Evolutionary conservation across 768 basidiomycete genomes (phyloP), one percentile per base, ranked within the genome.

Genomic region (Asterophora lycoperdoides): DNA sequence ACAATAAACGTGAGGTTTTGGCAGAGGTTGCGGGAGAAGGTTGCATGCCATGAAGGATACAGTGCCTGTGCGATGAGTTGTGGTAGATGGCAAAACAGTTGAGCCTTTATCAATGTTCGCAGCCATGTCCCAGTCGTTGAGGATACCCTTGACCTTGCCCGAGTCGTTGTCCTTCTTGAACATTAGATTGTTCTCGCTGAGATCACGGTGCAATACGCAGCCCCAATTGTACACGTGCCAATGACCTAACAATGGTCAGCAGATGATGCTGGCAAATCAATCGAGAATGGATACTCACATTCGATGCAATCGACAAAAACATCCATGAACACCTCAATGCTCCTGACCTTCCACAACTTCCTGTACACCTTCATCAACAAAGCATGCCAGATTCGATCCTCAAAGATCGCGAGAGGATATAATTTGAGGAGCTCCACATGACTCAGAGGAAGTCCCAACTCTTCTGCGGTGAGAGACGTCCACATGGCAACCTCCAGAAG

Each of bases 101-200:
- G 41, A 41, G 6, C 48, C 52, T 6, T 53, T 29, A 5, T 41
- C 42, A 19, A 60, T 29, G 6, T 38, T 28, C 1, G 48, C 46
- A 1, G 64, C 56, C 47, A 61, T 55, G 39, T 68, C 65, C 52
- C 62, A 66, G 41, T 68, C 67, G 33, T 57, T 54, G 9, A 67
- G 52, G 15, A 67, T 52, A 1, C 66, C 65, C 19, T 52, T 41
- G 2, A 50, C 51, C 15, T 29, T 17, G 13, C 41, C 30, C 23
- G 23, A 23, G 26, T 41, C 40, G 30, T 40, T 29, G 28, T 36
- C 23, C 5, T 40, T 23, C 9, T 51, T 34, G 34, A 62, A 56
- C 65, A 68, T 65, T 9, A 68, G 45, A 38, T 66, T 68, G 36
- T 57, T 55, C 26, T 60, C 57, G 46, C 68, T 64, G 43, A 70